Evolutionary conservation across 768 basidiomycete genomes (phyloP).

Genomic region (Kondoa malvinella): DNA sequence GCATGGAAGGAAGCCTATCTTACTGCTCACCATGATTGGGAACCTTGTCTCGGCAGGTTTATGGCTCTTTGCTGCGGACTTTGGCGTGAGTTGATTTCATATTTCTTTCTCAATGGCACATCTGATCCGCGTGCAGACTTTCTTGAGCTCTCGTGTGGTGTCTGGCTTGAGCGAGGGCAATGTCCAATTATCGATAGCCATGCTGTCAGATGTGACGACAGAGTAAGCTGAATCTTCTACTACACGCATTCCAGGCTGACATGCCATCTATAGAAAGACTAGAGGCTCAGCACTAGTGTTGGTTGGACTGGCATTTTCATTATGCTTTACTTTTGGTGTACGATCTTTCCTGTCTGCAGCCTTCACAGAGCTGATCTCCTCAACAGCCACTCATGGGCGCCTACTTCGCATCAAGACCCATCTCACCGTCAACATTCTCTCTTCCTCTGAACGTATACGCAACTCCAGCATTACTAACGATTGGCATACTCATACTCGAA

Average conservation of each 20-base stretch:
- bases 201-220: conserved; percentile 76
- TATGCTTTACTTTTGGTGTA: conserved; percentile 52
- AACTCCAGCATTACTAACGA: conserved; percentile 65
- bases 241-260: not conserved
- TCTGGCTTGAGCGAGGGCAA: conserved; percentile 94
- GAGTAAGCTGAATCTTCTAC: conserved; percentile 33
- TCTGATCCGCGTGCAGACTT: no score
- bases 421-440: conserved; percentile 34
- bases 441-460: conserved; percentile 63
- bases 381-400: conserved; percentile 91
- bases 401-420: conserved; percentile 76
- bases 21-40: conserved; percentile 76
- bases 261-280: conserved; percentile 30
- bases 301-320: conserved; percentile 88
- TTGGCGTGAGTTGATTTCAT: conserved; percentile 7
- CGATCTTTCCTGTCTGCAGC: not conserved
- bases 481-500: conserved; percentile 59
- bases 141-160: conserved; percentile 44
- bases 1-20: conserved; percentile 68
- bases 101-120: conserved; percentile 12
- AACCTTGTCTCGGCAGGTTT: conserved; percentile 78
- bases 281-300: conserved; percentile 74
- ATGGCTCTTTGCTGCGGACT: conserved; percentile 37
- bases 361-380: conserved; percentile 32
- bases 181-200: conserved; percentile 86